Evolutionary conservation across 805 yeast species (phyloP).

Genomic region (Kodamaea hsintzibuensis): DNA sequence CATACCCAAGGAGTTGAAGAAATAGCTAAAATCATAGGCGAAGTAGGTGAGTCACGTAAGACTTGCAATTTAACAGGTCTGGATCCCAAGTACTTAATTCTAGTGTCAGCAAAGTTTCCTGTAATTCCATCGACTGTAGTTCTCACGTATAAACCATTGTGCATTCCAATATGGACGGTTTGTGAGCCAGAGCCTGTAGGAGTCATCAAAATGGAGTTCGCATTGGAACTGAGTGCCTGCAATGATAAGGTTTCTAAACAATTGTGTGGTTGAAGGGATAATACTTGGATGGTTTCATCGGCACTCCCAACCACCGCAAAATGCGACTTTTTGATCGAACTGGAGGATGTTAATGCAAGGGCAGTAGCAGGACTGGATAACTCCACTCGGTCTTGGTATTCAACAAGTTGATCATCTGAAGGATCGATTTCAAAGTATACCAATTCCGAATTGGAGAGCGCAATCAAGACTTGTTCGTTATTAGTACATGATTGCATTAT

Average conservation of each 20-base stretch:
- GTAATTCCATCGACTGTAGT: conserved; percentile 55
- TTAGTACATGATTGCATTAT: conserved; percentile 64
- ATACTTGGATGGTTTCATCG: conserved; percentile 67
- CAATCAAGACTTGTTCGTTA: conserved; percentile 66
- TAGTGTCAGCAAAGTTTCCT: conserved; percentile 62
- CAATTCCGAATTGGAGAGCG: conserved; percentile 69
- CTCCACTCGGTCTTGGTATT: conserved; percentile 63
- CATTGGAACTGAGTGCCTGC: conserved; percentile 57
- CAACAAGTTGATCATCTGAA: conserved; percentile 60
- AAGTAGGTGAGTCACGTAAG: conserved; percentile 17
- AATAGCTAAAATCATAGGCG: conserved; percentile 40
- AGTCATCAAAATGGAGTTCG: conserved; percentile 35
- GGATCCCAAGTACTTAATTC: conserved; percentile 74
- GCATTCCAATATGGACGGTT: conserved; percentile 72
- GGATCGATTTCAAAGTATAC: conserved; percentile 81
- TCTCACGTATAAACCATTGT: conserved; percentile 77
- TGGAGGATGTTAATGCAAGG: conserved; percentile 40
- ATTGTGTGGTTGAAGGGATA: conserved; percentile 59
- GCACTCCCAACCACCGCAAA: conserved; percentile 70
- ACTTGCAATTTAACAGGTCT: conserved; percentile 46
- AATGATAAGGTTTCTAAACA: conserved; percentile 62
- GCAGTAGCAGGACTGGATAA: conserved; percentile 51
- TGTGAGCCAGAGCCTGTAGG: conserved; percentile 18
- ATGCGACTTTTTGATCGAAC: conserved; percentile 41
- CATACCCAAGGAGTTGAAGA: conserved; percentile 59